These are phyloP conservation scores for Neurospora sp. DNA, from an alignment of 495 filamentous ascomycete species.

Conservation along the genomic window DNA sequence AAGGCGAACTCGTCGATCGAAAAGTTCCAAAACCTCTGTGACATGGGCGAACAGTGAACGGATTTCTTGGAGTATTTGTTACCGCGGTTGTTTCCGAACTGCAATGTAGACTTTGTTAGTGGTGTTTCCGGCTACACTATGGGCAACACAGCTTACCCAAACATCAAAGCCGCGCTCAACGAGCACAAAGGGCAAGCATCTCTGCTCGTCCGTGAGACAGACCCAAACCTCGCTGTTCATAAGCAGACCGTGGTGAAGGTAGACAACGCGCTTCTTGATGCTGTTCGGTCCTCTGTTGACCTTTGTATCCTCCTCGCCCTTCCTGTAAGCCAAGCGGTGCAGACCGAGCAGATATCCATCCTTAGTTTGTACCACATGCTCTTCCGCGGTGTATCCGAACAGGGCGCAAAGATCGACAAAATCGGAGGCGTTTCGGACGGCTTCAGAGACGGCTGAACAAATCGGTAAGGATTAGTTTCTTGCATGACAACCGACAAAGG, in stretches of 20 bases:
- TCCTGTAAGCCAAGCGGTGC: conserved; percentile 74
- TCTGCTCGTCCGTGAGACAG: conserved; percentile 74
- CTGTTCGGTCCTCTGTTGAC: conserved; percentile 66
- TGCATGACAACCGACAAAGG: neutral
- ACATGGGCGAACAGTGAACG: conserved; percentile 57
- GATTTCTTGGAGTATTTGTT: conserved; percentile 99
- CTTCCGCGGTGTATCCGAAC: conserved; percentile 85
- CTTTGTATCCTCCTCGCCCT: conserved; percentile 62
- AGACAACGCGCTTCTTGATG: conserved; percentile 75
- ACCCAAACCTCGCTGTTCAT: conserved; percentile 99
- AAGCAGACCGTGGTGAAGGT: conserved; percentile 89
- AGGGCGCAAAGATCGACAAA: conserved; percentile 86
- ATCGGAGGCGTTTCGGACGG: conserved; percentile 62
- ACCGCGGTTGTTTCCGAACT: conserved; percentile 91
- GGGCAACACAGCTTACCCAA: conserved; percentile 51
- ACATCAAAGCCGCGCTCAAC: conserved; percentile 94
- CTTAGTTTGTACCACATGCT: conserved; percentile 87
- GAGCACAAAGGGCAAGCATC: conserved; percentile 77
- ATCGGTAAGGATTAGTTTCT: neutral
- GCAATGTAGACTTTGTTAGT: neutral
- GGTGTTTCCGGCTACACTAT: neutral
- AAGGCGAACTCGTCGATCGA: conserved; percentile 98
- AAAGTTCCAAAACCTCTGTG: conserved; percentile 86
- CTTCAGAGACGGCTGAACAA: conserved; percentile 36
- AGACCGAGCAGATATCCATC: conserved; percentile 92